Conservation (phyloP, 1,139 yeast species). For the Waltiozyma sp. region DNA sequence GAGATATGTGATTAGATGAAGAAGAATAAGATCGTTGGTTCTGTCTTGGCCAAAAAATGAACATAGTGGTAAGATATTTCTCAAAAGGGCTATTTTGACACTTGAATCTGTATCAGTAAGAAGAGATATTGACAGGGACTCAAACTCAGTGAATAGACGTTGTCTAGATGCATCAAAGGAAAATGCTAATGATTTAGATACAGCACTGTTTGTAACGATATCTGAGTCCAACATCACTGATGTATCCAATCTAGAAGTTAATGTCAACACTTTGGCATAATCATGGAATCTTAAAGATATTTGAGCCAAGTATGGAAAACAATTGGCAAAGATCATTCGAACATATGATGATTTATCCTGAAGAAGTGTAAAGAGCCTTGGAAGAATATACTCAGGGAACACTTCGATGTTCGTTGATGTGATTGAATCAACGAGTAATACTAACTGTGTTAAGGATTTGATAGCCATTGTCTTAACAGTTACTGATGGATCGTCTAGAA, state of each 20-base stretch:
- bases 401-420: slow-evolving; percentile 67
- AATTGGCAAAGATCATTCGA: slow-evolving; percentile 57
- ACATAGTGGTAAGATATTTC: slow-evolving; percentile 64
- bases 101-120: slow-evolving; percentile 58
- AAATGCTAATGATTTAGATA: not conserved
- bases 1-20: slow-evolving; percentile 83
- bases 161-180: slow-evolving; percentile 25
- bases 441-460: slow-evolving; percentile 47
- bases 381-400: slow-evolving; percentile 74
- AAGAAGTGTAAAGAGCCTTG: slow-evolving; percentile 45
- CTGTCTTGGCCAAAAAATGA: slow-evolving; percentile 77
- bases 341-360: slow-evolving; percentile 34
- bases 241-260: slow-evolving; percentile 24
- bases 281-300: slow-evolving; percentile 56
- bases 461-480: slow-evolving; percentile 54
- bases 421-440: slow-evolving; percentile 53
- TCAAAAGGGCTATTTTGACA: slow-evolving; percentile 61
- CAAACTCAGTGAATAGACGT: slow-evolving; percentile 35
- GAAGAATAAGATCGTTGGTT: slow-evolving; percentile 77
- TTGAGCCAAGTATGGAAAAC: slow-evolving; percentile 59
- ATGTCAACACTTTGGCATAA: slow-evolving; percentile 47
- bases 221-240: slow-evolving; percentile 32
- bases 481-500: slow-evolving; percentile 41
- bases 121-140: slow-evolving; percentile 50
- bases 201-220: slow-evolving; percentile 20